Conservation (phyloP, 768 basidiomycete genomes). For the Mycena galericulata region DNA sequence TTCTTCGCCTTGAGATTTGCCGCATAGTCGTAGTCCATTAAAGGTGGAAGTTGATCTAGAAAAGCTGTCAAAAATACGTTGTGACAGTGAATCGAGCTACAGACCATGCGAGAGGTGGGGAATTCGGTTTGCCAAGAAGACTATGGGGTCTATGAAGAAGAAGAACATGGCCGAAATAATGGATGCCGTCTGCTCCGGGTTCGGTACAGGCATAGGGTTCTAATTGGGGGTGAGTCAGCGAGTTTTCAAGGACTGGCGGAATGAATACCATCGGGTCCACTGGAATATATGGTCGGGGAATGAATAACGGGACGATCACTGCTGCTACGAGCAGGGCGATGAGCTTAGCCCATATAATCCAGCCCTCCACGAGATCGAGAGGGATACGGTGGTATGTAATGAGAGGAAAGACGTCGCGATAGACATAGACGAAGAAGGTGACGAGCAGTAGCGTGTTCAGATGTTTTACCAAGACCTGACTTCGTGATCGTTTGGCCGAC, state of each 20-base stretch:
- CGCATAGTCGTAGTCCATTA: slow-evolving; percentile 67
- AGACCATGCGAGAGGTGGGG: no score
- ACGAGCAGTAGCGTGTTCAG: slow-evolving; percentile 45
- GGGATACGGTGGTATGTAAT: slow-evolving; percentile 56
- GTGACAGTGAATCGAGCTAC: no score
- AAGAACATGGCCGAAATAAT: slow-evolving; percentile 56
- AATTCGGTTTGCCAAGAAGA: slow-evolving; percentile 55
- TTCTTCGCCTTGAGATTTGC: slow-evolving; percentile 37
- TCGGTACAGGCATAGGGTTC: slow-evolving; percentile 37
- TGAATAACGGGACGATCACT: slow-evolving; percentile 61
- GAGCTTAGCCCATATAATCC: slow-evolving; percentile 48
- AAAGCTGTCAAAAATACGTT: no score
- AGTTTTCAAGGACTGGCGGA: not conserved
- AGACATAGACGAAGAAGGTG: slow-evolving; percentile 58
- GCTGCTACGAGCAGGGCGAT: slow-evolving; percentile 52
- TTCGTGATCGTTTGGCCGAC: not conserved
- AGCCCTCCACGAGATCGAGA: slow-evolving; percentile 55
- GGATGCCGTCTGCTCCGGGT: slow-evolving; percentile 64
- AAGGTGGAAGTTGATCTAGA: slow-evolving; percentile 72
- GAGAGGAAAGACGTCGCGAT: slow-evolving; percentile 68
- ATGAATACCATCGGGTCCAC: slow-evolving; percentile 55
- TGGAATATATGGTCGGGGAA: slow-evolving; percentile 66
- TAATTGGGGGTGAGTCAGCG: slow-evolving; percentile 34
- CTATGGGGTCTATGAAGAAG: slow-evolving; percentile 65
- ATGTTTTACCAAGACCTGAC: not conserved